These are phyloP conservation scores for Fraxinus albicans DNA, from an alignment of 305 asterid species.

Conservation along the genomic window DNA sequence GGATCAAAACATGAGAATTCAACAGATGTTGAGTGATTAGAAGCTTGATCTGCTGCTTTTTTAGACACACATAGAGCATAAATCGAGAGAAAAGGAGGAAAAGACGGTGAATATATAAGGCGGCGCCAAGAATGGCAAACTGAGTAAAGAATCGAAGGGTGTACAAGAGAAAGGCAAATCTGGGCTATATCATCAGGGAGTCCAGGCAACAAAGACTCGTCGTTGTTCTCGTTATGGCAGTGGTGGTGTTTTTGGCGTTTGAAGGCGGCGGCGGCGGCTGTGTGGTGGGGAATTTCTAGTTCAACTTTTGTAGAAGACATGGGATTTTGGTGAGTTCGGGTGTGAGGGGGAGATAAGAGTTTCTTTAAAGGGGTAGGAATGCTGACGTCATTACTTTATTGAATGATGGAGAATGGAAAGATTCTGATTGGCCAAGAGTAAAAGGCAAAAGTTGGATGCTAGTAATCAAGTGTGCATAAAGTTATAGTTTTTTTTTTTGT, in stretches of 20 bases:
- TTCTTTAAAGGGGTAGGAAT: neutral
- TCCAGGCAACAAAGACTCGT: slow-evolving; percentile 54
- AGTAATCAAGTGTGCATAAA: neutral
- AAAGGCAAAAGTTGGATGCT: neutral
- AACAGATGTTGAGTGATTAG: neutral
- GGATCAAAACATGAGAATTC: slow-evolving; percentile 61
- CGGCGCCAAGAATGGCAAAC: slow-evolving; percentile 82
- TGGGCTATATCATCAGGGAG: slow-evolving; percentile 79
- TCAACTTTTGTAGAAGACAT: neutral
- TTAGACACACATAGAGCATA: slow-evolving; percentile 47
- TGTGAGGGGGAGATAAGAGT: neutral
- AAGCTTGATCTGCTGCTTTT: slow-evolving; percentile 3
- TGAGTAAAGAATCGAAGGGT: slow-evolving; percentile 51
- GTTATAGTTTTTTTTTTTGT: neutral
- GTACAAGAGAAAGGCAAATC: slow-evolving; percentile 57
- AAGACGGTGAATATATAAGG: slow-evolving; percentile 65
- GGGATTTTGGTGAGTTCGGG: slow-evolving; percentile 16
- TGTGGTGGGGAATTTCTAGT: slow-evolving; percentile 9
- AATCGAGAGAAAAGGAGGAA: slow-evolving; percentile 65
- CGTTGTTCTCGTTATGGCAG: neutral
- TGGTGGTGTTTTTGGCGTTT: slow-evolving; percentile 10
- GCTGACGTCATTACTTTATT: neutral
- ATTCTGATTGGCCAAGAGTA: neutral
- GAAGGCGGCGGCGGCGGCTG: slow-evolving; percentile 2
- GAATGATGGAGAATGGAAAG: neutral